A percentile compares a stretch with the other conserved stretches of the same genome.
These are phyloP conservation scores for Didymella segeticola DNA, from an alignment of 2,329 filamentous ascomycete species.

Conservation along the genomic window DNA sequence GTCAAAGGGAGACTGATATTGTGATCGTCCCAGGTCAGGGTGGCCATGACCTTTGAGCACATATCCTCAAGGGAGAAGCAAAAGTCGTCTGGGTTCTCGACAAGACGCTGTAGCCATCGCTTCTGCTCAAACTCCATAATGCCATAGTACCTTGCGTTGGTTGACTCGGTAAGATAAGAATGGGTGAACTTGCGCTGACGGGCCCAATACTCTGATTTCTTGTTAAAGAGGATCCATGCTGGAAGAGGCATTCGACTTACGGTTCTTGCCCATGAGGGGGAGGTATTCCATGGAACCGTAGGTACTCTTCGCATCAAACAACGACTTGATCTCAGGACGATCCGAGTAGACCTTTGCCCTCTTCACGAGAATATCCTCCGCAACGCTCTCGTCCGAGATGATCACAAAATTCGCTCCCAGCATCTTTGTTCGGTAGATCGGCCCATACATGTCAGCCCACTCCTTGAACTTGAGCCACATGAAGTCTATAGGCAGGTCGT, in stretches of 20 bases:
- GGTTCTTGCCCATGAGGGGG: conserved; percentile 63
- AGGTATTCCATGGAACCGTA: conserved; percentile 64
- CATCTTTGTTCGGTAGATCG: conserved; percentile 48
- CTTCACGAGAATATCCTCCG: conserved; percentile 61
- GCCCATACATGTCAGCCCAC: conserved; percentile 45
- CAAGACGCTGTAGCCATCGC: conserved; percentile 58
- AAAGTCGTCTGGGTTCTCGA: conserved; percentile 60
- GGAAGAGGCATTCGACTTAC: conserved; percentile 45
- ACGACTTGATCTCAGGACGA: conserved; percentile 56
- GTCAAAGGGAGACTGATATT: conserved; percentile 57
- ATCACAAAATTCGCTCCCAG: conserved; percentile 55
- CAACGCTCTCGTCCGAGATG: conserved; percentile 60
- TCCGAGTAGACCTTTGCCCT: conserved; percentile 61
- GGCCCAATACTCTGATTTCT: conserved; percentile 58
- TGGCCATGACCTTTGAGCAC: conserved; percentile 64
- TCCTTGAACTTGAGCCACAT: conserved; percentile 61
- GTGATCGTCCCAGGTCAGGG: conserved; percentile 62
- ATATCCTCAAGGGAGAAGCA: conserved; percentile 61
- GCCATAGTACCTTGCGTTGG: conserved; percentile 54
- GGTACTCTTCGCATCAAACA: conserved; percentile 63
- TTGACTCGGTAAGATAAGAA: conserved; percentile 57
- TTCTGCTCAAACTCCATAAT: conserved; percentile 62
- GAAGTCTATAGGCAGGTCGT: conserved; percentile 47
- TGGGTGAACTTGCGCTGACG: conserved; percentile 62
- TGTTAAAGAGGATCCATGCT: conserved; percentile 15